Conservation (phyloP, 257 asterid genomes). For the Plectranthus barbatus region DNA sequence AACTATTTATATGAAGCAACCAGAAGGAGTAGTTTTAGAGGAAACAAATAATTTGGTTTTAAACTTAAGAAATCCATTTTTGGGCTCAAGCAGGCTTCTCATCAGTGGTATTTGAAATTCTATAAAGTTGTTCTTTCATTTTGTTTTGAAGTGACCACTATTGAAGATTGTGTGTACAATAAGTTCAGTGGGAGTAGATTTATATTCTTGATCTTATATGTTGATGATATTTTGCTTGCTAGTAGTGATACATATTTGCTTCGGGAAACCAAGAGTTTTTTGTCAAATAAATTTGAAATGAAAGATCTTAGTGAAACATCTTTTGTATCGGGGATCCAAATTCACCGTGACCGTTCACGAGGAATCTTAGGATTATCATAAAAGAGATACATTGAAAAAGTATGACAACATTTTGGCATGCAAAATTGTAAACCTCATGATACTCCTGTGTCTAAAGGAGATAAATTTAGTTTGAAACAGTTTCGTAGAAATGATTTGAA, state of each 20-base stretch:
- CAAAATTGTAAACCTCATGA: background rate
- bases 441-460: background rate
- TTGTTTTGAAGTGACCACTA: too few relatives aligned
- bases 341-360: background rate
- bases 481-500: background rate
- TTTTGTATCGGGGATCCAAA: background rate
- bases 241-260: background rate
- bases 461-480: background rate
- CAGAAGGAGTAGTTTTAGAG: background rate
- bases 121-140: background rate
- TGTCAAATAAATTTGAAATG: too few relatives aligned
- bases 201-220: background rate
- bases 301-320: too few relatives aligned
- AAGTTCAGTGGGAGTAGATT: background rate
- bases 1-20: background rate
- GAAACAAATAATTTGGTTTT: background rate
- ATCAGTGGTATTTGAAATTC: too few relatives aligned
- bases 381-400: background rate
- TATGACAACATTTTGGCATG: background rate
- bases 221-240: background rate
- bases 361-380: background rate
- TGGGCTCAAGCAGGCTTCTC: too few relatives aligned
- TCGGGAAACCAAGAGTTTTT: background rate
- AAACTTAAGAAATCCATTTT: background rate
- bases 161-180: too few relatives aligned